Conservation (phyloP, 139 green algal genomes). For the Spirogloea muscicola region DNA sequence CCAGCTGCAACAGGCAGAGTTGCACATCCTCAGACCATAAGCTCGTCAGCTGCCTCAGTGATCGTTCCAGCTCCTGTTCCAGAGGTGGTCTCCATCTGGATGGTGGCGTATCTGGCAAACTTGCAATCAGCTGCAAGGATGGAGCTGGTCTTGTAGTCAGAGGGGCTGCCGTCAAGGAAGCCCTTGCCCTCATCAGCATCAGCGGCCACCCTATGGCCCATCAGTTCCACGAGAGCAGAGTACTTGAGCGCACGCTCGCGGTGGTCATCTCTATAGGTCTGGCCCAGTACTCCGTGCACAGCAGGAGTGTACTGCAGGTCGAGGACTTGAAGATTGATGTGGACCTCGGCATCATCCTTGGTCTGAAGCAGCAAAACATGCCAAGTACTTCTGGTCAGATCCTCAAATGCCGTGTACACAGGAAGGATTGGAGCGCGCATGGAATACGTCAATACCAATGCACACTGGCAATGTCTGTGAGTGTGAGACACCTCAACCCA, state of each 20-base stretch:
- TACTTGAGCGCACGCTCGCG: not conserved
- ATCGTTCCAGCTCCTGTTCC: too few species aligned
- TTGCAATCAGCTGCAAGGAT: not conserved
- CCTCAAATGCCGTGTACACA: too few species aligned
- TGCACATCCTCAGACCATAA: too few species aligned
- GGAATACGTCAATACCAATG: too few species aligned
- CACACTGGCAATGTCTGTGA: too few species aligned
- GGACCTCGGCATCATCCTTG: not conserved
- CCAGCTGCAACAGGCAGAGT: too few species aligned
- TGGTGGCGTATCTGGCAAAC: slow-evolving; percentile 7
- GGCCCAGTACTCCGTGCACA: not conserved
- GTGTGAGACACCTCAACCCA: too few species aligned
- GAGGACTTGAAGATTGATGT: slow-evolving; percentile 6
- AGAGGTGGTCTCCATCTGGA: too few species aligned
- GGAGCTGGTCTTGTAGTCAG: slow-evolving; percentile 4
- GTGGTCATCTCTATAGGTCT: not conserved
- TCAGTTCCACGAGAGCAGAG: not conserved
- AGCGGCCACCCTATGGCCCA: not conserved
- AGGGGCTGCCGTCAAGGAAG: not conserved
- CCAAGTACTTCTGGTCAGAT: too few species aligned
- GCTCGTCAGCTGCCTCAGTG: too few species aligned
- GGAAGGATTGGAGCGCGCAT: too few species aligned
- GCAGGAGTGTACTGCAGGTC: not conserved
- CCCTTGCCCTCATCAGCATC: not conserved
- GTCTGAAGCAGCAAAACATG: slow-evolving; percentile 7